Evolutionary conservation across 768 basidiomycete species (phyloP), one percentile per base, ranked within the genome.

Genomic region (Dentipellis sp.): DNA sequence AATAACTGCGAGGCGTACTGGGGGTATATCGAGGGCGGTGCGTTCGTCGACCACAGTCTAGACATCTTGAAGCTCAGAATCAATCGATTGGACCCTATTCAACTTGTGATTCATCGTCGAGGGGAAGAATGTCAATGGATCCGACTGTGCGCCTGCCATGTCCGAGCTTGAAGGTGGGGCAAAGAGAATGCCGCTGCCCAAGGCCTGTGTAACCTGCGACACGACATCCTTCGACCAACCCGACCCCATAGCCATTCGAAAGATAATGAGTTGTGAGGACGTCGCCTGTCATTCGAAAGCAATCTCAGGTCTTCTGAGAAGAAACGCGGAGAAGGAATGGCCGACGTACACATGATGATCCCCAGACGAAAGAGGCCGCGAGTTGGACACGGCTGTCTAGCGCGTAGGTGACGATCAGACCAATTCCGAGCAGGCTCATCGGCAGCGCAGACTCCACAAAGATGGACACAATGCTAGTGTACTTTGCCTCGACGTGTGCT

Each of bases 361-460:
- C 68, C 70, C 73, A 76, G 34, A 75, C 68, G 52, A 72, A 72
- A 34, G 70, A 70, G 56, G 75, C 71, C 9, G 69, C 67, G 37
- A 70, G 68, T 2, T 68, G 65, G n/a, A 71, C 65, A 14, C 65
- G 65, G 48, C 67, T 69, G 36, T 65, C 66, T 9, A 66, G 55
- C 0, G 71, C 72, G 58, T 73, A 75, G 1, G 72, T 67, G 56
- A 74, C 65, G 38, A 75, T 61, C 59, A 72, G 74, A 58, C 70
- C 67, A 52, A 75, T 65, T 1, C 74, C 74, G 38, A 71, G 56
- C 14, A 72, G 9, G 50, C 69, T 72, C 64, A 73, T 75, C 8
- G 71, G 69, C 3, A 72, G 68, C 10, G 74, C 74, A 10, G 70
- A 72, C 60, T 75, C 74, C 53, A 77, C 61, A 42, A 75, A 61